These are phyloP conservation scores for Grosmannia huntii DNA, from an alignment of 2,329 filamentous ascomycete species.

Conservation along the genomic window DNA sequence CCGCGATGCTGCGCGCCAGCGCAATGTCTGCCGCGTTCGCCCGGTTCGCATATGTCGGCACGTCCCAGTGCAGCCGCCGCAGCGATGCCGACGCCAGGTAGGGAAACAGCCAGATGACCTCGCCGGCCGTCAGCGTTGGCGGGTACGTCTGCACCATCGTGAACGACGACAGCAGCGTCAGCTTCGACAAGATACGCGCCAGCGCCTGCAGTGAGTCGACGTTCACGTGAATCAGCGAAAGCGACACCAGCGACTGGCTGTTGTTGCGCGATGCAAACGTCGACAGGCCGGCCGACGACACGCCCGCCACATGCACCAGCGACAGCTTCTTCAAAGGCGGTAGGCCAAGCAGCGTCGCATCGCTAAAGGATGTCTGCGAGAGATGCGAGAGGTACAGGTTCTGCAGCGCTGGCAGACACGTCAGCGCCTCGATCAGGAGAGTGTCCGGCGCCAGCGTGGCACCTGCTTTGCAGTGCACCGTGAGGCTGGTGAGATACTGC, in stretches of 20 bases:
- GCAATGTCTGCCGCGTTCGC: slow-evolving; percentile 44
- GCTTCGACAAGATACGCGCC: slow-evolving; percentile 45
- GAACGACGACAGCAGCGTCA: slow-evolving; percentile 35
- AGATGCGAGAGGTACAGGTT: slow-evolving; percentile 48
- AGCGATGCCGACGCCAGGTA: slow-evolving; percentile 46
- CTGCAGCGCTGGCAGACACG: slow-evolving; percentile 39
- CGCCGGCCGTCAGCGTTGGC: slow-evolving; percentile 40
- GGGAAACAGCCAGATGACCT: slow-evolving; percentile 49
- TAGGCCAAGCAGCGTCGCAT: slow-evolving; percentile 39
- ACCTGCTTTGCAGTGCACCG: slow-evolving; percentile 45
- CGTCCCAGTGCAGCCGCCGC: slow-evolving; percentile 49
- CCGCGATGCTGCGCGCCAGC: slow-evolving; percentile 49
- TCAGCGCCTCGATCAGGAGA: slow-evolving; percentile 37
- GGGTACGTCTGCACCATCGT: slow-evolving; percentile 41
- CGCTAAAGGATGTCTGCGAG: slow-evolving; percentile 42
- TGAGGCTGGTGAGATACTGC: slow-evolving; percentile 40
- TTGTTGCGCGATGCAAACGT: slow-evolving; percentile 38
- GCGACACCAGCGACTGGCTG: slow-evolving; percentile 30
- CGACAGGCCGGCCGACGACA: slow-evolving; percentile 43
- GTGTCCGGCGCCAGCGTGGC: slow-evolving; percentile 39
- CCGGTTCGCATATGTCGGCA: slow-evolving; percentile 35
- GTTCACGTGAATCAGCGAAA: slow-evolving; percentile 44
- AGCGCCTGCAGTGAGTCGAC: slow-evolving; percentile 43
- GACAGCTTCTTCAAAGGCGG: slow-evolving; percentile 42
- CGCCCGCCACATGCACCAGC: slow-evolving; percentile 40